Evolutionary conservation across 441 rosid species (phyloP).

Genomic region (California macrophylla): DNA sequence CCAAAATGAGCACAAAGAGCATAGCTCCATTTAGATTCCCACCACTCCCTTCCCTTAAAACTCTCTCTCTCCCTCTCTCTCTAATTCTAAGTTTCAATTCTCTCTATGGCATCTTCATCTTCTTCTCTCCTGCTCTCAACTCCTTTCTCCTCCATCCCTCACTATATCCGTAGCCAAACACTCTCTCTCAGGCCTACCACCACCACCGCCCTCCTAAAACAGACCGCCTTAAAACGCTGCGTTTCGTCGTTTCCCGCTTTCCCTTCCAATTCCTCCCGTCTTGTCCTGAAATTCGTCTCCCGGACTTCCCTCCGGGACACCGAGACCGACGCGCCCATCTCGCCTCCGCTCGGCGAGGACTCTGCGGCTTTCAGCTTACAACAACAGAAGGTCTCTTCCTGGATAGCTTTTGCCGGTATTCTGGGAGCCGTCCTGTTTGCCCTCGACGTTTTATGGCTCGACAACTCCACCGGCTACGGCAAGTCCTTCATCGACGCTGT

Average conservation of each 20-base stretch:
- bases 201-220: neutral
- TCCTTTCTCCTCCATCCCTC: neutral
- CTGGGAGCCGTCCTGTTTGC: neutral
- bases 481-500: neutral
- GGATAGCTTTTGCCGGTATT: neutral
- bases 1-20: slow-evolving; percentile 1
- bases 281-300: slow-evolving; percentile 5
- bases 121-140: slow-evolving; percentile 9
- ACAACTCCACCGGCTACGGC: neutral
- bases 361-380: neutral
- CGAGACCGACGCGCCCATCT: slow-evolving; percentile 1
- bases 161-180: neutral
- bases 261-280: neutral
- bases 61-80: neutral
- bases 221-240: neutral
- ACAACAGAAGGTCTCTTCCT: neutral
- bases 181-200: neutral
- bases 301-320: slow-evolving; percentile 16
- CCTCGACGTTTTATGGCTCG: neutral
- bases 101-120: slow-evolving; percentile 8
- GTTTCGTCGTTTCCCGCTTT: neutral
- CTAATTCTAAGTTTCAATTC: neutral
- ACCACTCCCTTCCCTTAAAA: neutral
- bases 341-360: neutral
- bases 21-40: neutral